Evolutionary conservation across 495 filamentous ascomycete genomes (phyloP).

Genomic region (Terfezia boudieri): DNA sequence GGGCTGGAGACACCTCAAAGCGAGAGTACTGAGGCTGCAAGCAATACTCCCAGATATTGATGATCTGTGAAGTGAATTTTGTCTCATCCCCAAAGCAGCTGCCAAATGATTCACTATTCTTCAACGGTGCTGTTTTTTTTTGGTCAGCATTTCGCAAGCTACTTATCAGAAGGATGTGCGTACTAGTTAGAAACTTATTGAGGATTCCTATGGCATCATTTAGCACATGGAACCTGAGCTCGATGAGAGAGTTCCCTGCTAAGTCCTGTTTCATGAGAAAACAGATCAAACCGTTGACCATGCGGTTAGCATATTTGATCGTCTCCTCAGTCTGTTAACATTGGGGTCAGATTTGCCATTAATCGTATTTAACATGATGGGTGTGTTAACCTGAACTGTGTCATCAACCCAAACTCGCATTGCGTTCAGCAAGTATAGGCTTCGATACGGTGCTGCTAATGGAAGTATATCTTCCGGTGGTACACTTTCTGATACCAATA

Average conservation of each 20-base stretch:
- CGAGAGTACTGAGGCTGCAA: conserved; percentile 8
- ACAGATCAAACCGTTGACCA: conserved; percentile 15
- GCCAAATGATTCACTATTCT: no score
- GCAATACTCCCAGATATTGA: background rate
- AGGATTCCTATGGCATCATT: background rate
- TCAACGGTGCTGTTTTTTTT: no score
- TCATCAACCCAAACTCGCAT: conserved; percentile 17
- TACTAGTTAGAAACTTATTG: background rate
- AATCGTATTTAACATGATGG: no score
- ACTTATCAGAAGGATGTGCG: no score
- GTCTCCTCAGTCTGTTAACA: conserved; percentile 4
- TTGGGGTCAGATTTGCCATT: no score
- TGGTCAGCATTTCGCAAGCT: no score
- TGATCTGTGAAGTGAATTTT: background rate
- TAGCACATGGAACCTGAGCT: background rate
- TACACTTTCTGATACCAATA: conserved; percentile 30
- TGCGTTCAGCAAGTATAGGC: conserved; percentile 48
- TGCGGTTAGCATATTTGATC: conserved; percentile 12
- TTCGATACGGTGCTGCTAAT: conserved; percentile 44
- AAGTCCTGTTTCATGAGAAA: conserved; percentile 4
- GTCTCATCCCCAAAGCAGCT: background rate
- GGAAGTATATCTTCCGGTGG: conserved; percentile 42
- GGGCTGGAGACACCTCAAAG: conserved; percentile 16
- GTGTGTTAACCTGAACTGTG: no score
- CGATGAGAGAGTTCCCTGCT: background rate